Evolutionary conservation across 2,329 filamentous ascomycete species (phyloP).

Genomic region (Epichloe amarillans): DNA sequence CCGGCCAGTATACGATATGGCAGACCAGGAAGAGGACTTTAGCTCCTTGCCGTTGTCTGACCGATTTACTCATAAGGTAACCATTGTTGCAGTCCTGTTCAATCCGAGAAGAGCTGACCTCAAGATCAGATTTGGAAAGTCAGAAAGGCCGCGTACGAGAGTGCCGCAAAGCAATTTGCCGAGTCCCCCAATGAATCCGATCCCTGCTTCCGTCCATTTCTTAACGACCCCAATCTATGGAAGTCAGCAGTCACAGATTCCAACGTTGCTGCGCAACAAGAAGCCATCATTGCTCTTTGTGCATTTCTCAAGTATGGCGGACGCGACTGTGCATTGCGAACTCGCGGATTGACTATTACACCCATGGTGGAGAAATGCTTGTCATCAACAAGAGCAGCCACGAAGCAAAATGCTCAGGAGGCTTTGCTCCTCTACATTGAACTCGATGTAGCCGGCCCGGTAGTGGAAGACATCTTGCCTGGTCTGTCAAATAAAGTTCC

Average conservation of each 20-base stretch:
- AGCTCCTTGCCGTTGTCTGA: conserved; percentile 65
- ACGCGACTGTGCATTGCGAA: conserved; percentile 62
- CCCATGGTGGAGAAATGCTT: conserved; percentile 87
- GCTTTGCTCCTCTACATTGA: conserved; percentile 82
- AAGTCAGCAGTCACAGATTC: conserved; percentile 87
- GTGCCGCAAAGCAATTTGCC: conserved; percentile 77
- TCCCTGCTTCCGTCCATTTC: conserved; percentile 74
- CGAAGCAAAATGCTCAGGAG: conserved; percentile 77
- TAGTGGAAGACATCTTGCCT: conserved; percentile 83
- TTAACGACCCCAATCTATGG: conserved; percentile 75
- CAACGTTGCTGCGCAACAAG: conserved; percentile 93
- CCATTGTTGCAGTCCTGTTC: neutral
- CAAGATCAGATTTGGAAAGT: conserved; percentile 74
- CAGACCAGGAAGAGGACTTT: conserved; percentile 72
- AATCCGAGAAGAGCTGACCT: conserved; percentile 5
- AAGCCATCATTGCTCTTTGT: conserved; percentile 76
- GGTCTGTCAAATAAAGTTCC: conserved; percentile 78
- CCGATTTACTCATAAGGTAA: conserved; percentile 70
- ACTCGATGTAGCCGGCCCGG: conserved; percentile 68
- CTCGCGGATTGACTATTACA: conserved; percentile 59
- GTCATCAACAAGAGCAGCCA: conserved; percentile 72
- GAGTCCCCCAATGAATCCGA: conserved; percentile 73
- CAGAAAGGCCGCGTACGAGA: conserved; percentile 87
- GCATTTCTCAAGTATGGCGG: conserved; percentile 88
- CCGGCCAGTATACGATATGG: conserved; percentile 40